phyloP scores from a whole-genome alignment of 768 basidiomycete species.

The Lentinula boryana region DNA sequence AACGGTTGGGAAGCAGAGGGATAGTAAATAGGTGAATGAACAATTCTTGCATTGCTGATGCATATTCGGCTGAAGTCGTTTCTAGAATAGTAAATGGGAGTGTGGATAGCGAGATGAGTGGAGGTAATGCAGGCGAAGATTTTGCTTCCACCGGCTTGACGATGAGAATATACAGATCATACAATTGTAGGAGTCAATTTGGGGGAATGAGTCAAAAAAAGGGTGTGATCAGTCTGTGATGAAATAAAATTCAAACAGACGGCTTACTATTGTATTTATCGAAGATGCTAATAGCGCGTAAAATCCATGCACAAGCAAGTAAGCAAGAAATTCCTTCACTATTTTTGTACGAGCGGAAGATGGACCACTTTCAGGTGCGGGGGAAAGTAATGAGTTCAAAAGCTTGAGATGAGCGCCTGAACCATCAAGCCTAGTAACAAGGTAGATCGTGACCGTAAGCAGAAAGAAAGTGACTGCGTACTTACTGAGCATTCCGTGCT shows the following conservation, averaged over 20 bases:
- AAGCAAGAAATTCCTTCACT: conserved; percentile 11
- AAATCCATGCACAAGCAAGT: conserved; percentile 41
- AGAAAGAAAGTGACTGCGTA: background rate
- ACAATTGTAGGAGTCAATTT: too few species aligned
- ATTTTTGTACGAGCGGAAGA: background rate
- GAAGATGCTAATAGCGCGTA: conserved; percentile 22
- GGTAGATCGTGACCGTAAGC: background rate
- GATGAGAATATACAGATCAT: background rate
- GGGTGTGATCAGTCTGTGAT: background rate
- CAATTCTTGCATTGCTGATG: conserved; percentile 31
- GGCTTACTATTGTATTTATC: background rate
- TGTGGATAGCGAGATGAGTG: conserved; percentile 40
- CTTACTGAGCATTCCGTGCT: conserved; percentile 17
- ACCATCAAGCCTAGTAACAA: conserved; percentile 39
- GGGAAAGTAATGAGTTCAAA: conserved; percentile 39
- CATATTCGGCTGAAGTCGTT: conserved; percentile 17
- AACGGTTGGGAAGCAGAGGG: conserved; percentile 72
- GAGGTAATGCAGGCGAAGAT: conserved; percentile 41
- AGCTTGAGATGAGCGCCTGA: conserved; percentile 44
- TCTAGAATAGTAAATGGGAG: conserved; percentile 29
- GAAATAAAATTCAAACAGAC: background rate
- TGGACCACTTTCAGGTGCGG: background rate
- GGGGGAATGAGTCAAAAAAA: background rate
- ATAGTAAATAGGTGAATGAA: conserved; percentile 59
- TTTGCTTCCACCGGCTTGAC: conserved; percentile 53